A percentile compares a stretch with the other conserved stretches of the same genome.
Conservation (phyloP, 768 basidiomycete genomes). For the Mycena leptocephala region DNA sequence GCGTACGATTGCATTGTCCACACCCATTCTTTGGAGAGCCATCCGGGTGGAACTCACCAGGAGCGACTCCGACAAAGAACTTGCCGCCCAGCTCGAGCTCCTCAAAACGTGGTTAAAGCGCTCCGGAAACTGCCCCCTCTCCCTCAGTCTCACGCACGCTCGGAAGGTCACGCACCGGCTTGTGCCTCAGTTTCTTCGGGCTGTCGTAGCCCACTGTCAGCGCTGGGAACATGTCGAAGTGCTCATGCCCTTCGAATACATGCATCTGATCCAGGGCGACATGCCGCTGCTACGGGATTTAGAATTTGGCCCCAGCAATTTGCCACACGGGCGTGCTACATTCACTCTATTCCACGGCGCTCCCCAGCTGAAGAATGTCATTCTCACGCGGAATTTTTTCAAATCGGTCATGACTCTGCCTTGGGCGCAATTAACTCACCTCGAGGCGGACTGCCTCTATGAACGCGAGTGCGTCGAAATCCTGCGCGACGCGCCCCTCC, state of each 20-base stretch:
- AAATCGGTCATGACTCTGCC: neutral
- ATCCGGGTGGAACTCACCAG: neutral
- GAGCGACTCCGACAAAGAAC: neutral
- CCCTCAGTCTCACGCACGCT: neutral
- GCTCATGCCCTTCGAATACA: neutral
- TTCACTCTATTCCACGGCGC: neutral
- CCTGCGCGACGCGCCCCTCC: neutral
- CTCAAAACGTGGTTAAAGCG: neutral
- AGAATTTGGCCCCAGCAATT: neutral
- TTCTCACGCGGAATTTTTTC: neutral
- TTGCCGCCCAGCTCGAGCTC: neutral
- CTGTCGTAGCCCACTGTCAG: neutral
- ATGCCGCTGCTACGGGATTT: neutral
- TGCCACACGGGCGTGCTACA: neutral
- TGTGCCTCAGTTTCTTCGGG: neutral
- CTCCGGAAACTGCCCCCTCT: neutral
- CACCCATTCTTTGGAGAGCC: neutral
- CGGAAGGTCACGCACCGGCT: neutral
- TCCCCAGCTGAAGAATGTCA: neutral
- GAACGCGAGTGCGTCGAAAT: conserved; percentile 17
- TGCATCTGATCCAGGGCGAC: neutral
- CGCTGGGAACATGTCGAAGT: conserved; percentile 3
- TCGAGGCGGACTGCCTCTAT: conserved; percentile 1
- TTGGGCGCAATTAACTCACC: neutral
- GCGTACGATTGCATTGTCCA: conserved; percentile 6